phyloP scores from a whole-genome alignment of 2,329 filamentous ascomycete genomes.

The Fusarium sp. region DNA sequence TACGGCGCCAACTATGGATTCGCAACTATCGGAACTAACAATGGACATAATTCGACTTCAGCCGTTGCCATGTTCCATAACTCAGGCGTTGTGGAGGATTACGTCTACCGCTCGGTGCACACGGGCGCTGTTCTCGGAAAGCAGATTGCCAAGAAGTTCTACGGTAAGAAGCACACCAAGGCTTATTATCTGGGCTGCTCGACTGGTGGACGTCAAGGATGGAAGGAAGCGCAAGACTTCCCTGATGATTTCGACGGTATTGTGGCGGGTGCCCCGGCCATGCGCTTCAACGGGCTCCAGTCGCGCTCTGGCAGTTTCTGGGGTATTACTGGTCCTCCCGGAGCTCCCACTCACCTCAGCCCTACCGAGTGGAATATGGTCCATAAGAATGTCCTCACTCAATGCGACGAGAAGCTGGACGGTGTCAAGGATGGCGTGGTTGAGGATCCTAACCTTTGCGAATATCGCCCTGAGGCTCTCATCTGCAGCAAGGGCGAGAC shows the following conservation, averaged over 20 bases:
- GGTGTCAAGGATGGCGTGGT: slow-evolving; percentile 65
- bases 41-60: slow-evolving; percentile 48
- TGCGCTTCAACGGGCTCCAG: slow-evolving; percentile 54
- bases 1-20: slow-evolving; percentile 59
- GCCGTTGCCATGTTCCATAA: slow-evolving; percentile 23
- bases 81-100: slow-evolving; percentile 32
- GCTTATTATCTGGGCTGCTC: slow-evolving; percentile 72
- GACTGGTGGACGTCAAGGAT: slow-evolving; percentile 70
- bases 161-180: slow-evolving; percentile 56
- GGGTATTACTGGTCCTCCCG: slow-evolving; percentile 22
- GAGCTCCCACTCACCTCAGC: slow-evolving; percentile 40
- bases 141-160: slow-evolving; percentile 55
- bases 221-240: slow-evolving; percentile 66
- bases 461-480: slow-evolving; percentile 58
- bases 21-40: slow-evolving; percentile 62
- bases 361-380: slow-evolving; percentile 58
- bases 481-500: slow-evolving; percentile 50
- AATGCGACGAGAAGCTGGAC: slow-evolving; percentile 64
- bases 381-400: slow-evolving; percentile 57
- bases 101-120: slow-evolving; percentile 39
- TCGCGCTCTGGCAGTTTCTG: slow-evolving; percentile 26
- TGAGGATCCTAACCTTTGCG: slow-evolving; percentile 60
- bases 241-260: slow-evolving; percentile 69
- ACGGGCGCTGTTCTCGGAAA: slow-evolving; percentile 36
- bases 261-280: slow-evolving; percentile 62